A percentile compares a stretch with the other conserved stretches of the same genome.
Evolutionary conservation across 2,329 filamentous ascomycete genomes (phyloP).

Genomic region (Ceratocystis albifundus): DNA sequence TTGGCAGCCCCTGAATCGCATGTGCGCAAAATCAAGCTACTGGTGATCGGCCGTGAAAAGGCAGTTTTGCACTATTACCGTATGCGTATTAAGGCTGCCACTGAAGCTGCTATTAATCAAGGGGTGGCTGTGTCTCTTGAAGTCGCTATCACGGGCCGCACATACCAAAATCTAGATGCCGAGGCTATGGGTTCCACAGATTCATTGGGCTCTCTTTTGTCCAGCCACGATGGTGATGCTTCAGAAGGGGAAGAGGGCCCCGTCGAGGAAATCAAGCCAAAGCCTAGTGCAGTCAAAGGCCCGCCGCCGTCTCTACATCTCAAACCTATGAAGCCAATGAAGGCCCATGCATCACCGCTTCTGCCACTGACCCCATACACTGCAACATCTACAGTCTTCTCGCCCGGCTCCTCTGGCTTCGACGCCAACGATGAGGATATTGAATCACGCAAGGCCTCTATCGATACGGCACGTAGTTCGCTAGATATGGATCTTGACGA

Average conservation of each 20-base stretch:
- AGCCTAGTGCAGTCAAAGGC: background rate
- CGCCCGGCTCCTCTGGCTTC: slow-evolving; percentile 17
- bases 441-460: slow-evolving; percentile 12
- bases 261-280: slow-evolving; percentile 12
- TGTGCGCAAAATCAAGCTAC: slow-evolving; percentile 31
- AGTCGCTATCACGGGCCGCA: slow-evolving; percentile 19
- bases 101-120: slow-evolving; percentile 36
- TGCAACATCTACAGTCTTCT: slow-evolving; percentile 21
- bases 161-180: slow-evolving; percentile 16
- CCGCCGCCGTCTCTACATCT: slow-evolving; percentile 19
- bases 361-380: slow-evolving; percentile 18
- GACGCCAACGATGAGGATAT: slow-evolving; percentile 15
- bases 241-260: slow-evolving; percentile 15
- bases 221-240: slow-evolving; percentile 8
- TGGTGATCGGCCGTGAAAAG: slow-evolving; percentile 45
- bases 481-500: slow-evolving; percentile 17
- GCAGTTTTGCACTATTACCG: slow-evolving; percentile 39
- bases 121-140: slow-evolving; percentile 9
- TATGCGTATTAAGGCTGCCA: slow-evolving; percentile 32
- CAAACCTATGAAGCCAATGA: slow-evolving; percentile 17
- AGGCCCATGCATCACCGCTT: slow-evolving; percentile 4
- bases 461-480: slow-evolving; percentile 20
- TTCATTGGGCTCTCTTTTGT: slow-evolving; percentile 18
- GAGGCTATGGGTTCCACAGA: slow-evolving; percentile 13
- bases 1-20: slow-evolving; percentile 35